A percentile compares a stretch with the other conserved stretches of the same genome.
phyloP scores from a whole-genome alignment of 1,139 yeast genomes.

The Blastobotrys proliferans region DNA sequence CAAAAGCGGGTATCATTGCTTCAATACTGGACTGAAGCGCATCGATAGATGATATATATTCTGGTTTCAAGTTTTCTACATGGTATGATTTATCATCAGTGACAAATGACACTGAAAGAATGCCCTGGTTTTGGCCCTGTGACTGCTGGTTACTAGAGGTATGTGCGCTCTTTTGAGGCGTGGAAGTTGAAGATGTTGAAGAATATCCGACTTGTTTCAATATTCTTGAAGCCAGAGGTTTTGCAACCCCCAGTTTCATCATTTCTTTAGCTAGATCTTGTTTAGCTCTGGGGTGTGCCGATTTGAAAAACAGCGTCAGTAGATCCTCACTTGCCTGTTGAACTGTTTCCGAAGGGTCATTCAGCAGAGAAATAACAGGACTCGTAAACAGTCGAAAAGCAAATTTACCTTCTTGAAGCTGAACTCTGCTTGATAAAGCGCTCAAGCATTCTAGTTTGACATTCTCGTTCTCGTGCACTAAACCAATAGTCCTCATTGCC shows the following conservation, averaged over 20 bases:
- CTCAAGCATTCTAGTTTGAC: slow-evolving; percentile 45
- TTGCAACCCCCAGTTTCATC: slow-evolving; percentile 17
- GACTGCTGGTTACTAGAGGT: not conserved
- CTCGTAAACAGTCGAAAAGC: slow-evolving; percentile 43
- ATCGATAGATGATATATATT: slow-evolving; percentile 26
- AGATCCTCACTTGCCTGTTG: slow-evolving; percentile 36
- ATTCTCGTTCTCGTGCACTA: slow-evolving; percentile 40
- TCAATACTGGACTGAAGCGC: slow-evolving; percentile 40
- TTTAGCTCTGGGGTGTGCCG: slow-evolving; percentile 41
- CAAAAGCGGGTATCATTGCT: slow-evolving; percentile 43
- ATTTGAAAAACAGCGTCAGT: slow-evolving; percentile 41
- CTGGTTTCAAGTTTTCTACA: slow-evolving; percentile 25
- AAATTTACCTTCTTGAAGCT: slow-evolving; percentile 39
- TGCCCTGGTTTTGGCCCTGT: not conserved
- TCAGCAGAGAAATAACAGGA: slow-evolving; percentile 38
- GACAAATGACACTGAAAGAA: slow-evolving; percentile 24
- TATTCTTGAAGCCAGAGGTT: slow-evolving; percentile 3
- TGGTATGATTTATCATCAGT: slow-evolving; percentile 29
- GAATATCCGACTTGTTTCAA: slow-evolving; percentile 11
- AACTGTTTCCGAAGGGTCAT: slow-evolving; percentile 36
- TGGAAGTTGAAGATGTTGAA: not conserved
- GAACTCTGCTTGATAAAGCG: slow-evolving; percentile 36
- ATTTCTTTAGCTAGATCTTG: slow-evolving; percentile 50
- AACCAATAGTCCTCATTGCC: slow-evolving; percentile 48
- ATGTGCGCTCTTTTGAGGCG: not conserved